Evolutionary conservation across 2,329 filamentous ascomycete genomes (phyloP).

Genomic region (Cryphonectria radicalis): DNA sequence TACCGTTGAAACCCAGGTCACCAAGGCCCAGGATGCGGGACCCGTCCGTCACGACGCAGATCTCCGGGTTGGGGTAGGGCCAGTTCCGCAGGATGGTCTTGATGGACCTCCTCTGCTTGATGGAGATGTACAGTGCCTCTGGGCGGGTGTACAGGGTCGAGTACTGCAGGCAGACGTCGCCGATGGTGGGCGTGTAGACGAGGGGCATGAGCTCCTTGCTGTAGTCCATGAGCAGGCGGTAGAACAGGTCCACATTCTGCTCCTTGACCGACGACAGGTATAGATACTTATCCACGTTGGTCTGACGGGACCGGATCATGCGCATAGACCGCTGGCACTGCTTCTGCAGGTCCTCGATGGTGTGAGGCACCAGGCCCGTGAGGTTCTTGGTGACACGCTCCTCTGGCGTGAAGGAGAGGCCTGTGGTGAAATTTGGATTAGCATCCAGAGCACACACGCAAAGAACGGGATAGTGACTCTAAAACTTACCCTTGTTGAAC

Average conservation of each 20-base stretch:
- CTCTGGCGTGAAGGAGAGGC: slow-evolving; percentile 67
- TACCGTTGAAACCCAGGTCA: slow-evolving; percentile 94
- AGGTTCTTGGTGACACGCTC: slow-evolving; percentile 68
- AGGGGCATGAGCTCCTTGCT: slow-evolving; percentile 78
- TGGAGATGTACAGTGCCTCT: slow-evolving; percentile 95
- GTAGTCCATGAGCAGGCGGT: slow-evolving; percentile 79
- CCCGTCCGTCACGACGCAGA: slow-evolving; percentile 95
- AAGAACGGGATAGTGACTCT: too few relatives aligned
- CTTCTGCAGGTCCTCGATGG: slow-evolving; percentile 62
- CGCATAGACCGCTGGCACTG: slow-evolving; percentile 71
- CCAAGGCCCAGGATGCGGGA: slow-evolving; percentile 91
- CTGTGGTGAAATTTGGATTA: slow-evolving; percentile 40
- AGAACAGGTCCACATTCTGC: slow-evolving; percentile 81
- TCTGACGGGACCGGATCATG: slow-evolving; percentile 72
- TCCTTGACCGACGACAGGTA: slow-evolving; percentile 78
- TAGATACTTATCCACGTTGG: slow-evolving; percentile 79
- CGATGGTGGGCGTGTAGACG: slow-evolving; percentile 89
- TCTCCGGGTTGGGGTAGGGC: slow-evolving; percentile 87
- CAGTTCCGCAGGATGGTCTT: slow-evolving; percentile 89
- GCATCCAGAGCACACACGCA: neutral
- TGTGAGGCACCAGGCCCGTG: slow-evolving; percentile 67
- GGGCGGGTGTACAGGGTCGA: slow-evolving; percentile 94
- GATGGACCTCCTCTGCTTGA: slow-evolving; percentile 89
- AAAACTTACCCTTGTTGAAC: slow-evolving; percentile 65
- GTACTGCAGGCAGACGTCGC: slow-evolving; percentile 95